Evolutionary conservation across 768 basidiomycete species (phyloP).

Genomic region (Boletus huronensis): DNA sequence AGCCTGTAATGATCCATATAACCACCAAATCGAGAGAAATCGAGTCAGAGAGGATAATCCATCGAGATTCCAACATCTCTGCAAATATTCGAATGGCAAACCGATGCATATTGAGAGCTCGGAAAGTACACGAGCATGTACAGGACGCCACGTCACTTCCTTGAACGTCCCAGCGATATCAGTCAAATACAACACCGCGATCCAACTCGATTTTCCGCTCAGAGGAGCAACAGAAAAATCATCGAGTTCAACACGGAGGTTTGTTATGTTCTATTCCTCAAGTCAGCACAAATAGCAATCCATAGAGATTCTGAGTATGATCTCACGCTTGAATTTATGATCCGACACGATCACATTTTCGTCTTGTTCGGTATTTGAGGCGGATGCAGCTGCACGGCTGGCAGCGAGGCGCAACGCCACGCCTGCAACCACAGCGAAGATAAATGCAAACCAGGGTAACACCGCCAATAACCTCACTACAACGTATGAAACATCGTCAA

Average conservation of each 20-base stretch:
- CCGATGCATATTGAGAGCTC: neutral
- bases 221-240: neutral
- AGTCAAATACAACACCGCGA: neutral
- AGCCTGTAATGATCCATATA: neutral
- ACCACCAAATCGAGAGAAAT: no score
- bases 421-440: constrained; percentile 39
- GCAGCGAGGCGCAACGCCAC: constrained; percentile 34
- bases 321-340: neutral
- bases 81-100: neutral
- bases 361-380: neutral
- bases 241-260: neutral
- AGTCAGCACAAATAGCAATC: neutral
- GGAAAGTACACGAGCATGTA: neutral
- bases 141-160: no score
- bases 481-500: constrained; percentile 1
- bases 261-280: neutral
- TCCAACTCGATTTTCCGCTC: neutral
- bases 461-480: constrained; percentile 49
- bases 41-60: neutral
- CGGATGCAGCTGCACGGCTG: neutral
- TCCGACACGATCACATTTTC: neutral
- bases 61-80: neutral
- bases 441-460: constrained; percentile 50
- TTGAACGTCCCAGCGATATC: neutral
- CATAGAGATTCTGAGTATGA: neutral